These are phyloP conservation scores for Nakazawaea sp. DNA, from an alignment of 805 yeast species.

Conservation along the genomic window DNA sequence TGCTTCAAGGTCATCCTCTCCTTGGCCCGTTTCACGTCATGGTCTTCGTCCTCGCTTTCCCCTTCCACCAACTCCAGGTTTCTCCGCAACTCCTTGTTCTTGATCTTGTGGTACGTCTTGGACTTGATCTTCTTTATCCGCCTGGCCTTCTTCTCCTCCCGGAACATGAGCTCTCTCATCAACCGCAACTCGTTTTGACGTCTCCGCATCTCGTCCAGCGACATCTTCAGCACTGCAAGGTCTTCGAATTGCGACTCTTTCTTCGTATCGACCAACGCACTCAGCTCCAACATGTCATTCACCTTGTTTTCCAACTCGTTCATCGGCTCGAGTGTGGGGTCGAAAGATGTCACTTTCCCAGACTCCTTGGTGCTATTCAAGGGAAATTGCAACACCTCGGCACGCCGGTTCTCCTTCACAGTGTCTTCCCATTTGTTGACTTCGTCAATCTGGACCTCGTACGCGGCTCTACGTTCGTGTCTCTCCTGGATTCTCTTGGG, in stretches of 20 bases:
- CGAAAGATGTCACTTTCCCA: conserved; percentile 44
- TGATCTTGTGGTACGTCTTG: conserved; percentile 77
- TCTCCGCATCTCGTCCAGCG: conserved; percentile 71
- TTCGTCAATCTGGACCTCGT: conserved; percentile 80
- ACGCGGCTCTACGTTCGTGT: conserved; percentile 84
- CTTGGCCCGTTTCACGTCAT: conserved; percentile 70
- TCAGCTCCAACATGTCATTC: conserved; percentile 49
- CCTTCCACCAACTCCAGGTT: conserved; percentile 64
- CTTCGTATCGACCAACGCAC: conserved; percentile 64
- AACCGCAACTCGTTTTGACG: conserved; percentile 77
- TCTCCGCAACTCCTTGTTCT: conserved; percentile 74
- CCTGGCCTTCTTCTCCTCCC: conserved; percentile 88
- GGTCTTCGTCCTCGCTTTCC: conserved; percentile 52
- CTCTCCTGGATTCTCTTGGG: conserved; percentile 83
- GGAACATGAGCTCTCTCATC: conserved; percentile 94
- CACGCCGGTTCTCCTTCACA: conserved; percentile 69
- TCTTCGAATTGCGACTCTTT: conserved; percentile 84
- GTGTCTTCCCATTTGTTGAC: conserved; percentile 85
- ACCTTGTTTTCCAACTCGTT: conserved; percentile 66
- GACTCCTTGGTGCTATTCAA: conserved; percentile 36
- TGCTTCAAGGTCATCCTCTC: conserved; percentile 93
- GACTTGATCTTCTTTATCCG: conserved; percentile 92
- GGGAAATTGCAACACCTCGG: conserved; percentile 82
- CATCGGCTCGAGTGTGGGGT: conserved; percentile 36
- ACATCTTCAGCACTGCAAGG: conserved; percentile 71